These are phyloP conservation scores for Hippophae gyantsensis DNA, from an alignment of 306 rosid genomes.

Conservation along the genomic window DNA sequence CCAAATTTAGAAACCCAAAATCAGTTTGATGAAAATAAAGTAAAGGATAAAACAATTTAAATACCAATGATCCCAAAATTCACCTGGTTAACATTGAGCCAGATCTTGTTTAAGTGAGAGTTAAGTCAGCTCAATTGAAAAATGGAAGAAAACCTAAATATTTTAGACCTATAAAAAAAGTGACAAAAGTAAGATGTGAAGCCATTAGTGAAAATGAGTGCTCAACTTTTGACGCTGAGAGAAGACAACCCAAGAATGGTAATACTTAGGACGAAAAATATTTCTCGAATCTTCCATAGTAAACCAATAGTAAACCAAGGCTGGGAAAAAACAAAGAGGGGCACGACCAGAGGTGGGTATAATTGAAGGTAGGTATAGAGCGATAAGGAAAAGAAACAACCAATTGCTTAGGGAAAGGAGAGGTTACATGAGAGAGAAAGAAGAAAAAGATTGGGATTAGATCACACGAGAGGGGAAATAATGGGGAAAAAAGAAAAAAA, in stretches of 20 bases:
- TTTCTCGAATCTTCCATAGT: conserved; percentile 78
- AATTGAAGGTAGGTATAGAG: too few relatives aligned
- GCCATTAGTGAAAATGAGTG: conserved; percentile 9
- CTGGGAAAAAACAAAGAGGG: conserved; percentile 28
- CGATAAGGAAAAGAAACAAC: too few relatives aligned
- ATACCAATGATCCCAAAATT: not conserved
- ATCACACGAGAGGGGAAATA: too few relatives aligned
- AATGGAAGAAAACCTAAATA: not conserved
- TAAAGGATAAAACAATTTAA: not conserved
- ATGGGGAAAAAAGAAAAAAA: too few relatives aligned
- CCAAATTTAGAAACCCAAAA: not conserved
- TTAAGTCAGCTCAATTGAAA: conserved; percentile 74
- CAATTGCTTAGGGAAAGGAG: too few relatives aligned
- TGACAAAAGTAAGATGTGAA: not conserved
- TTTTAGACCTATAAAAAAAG: conserved; percentile 8
- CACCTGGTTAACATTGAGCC: conserved; percentile 92
- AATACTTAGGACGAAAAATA: conserved; percentile 56
- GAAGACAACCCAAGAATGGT: conserved; percentile 94
- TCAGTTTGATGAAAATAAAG: not conserved
- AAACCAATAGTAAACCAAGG: too few relatives aligned
- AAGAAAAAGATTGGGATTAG: too few relatives aligned
- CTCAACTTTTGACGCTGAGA: conserved; percentile 70
- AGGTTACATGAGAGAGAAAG: too few relatives aligned
- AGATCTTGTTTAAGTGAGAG: conserved; percentile 70
- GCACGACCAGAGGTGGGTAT: too few relatives aligned